phyloP scores from a whole-genome alignment of 73 alveolate genomes.

The Paramecium octaurelia region DNA sequence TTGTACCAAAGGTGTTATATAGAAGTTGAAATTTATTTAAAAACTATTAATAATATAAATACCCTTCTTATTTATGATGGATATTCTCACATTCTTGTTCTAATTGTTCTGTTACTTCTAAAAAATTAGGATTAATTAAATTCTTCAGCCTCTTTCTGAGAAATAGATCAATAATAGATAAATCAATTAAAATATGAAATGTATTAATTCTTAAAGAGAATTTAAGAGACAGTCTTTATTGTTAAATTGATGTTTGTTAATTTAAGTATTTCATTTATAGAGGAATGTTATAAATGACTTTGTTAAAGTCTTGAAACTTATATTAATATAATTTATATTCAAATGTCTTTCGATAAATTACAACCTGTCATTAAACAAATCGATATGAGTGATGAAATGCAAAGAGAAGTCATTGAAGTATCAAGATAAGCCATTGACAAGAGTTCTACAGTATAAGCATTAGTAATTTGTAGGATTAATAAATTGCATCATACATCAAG shows the following conservation, averaged over 20 bases:
- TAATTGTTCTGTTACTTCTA: too few relatives aligned
- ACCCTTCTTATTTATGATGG: too few relatives aligned
- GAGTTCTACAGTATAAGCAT: conserved; percentile 22
- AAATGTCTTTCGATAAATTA: conserved; percentile 51
- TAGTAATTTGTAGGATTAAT: not conserved
- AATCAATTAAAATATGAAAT: not conserved
- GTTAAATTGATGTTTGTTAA: not conserved
- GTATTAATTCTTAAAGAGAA: not conserved
- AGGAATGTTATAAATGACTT: not conserved
- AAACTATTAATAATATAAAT: too few relatives aligned
- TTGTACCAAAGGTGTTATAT: too few relatives aligned
- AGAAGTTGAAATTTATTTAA: too few relatives aligned
- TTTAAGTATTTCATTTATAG: not conserved
- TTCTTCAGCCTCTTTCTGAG: too few relatives aligned
- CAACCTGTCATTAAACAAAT: conserved; percentile 54
- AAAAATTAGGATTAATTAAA: too few relatives aligned
- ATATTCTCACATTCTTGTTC: too few relatives aligned
- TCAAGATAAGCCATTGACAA: conserved; percentile 53
- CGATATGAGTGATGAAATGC: conserved; percentile 63
- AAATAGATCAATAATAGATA: too few relatives aligned
- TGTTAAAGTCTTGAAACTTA: not conserved
- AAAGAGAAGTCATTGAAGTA: conserved; percentile 61
- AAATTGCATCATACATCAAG: conserved; percentile 54
- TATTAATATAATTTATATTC: not conserved
- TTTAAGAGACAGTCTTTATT: not conserved